phyloP scores from a whole-genome alignment of 768 basidiomycete species.

The Panus rudis region DNA sequence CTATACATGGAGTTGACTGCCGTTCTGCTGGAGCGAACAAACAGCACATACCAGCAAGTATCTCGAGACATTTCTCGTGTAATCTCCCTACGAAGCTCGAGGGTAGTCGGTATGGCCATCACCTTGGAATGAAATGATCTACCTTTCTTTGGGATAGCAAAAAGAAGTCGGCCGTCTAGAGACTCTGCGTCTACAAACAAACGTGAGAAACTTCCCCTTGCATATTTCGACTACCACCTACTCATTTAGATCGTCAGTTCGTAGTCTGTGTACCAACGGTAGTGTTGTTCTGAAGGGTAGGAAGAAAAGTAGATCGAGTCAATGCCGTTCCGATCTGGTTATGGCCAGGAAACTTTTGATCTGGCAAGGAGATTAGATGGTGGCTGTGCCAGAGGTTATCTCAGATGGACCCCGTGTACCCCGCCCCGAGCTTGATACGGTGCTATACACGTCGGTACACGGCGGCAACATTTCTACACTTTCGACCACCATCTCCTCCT shows the following conservation, averaged over 20 bases:
- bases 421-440: no score
- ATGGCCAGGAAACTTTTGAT: no score
- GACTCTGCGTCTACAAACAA: constrained; percentile 54
- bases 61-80: constrained; percentile 81
- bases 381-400: no score
- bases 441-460: no score
- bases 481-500: not conserved
- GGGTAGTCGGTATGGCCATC: not conserved
- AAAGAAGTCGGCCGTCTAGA: constrained; percentile 79
- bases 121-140: constrained; percentile 4
- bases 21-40: not conserved
- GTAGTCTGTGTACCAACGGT: no score
- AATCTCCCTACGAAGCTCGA: constrained; percentile 49
- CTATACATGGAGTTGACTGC: constrained; percentile 29
- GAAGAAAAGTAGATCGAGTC: no score
- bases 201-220: not conserved
- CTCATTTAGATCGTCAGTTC: no score
- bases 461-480: not conserved
- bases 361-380: no score
- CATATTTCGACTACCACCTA: not conserved
- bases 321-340: no score
- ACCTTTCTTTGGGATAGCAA: constrained; percentile 99
- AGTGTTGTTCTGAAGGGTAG: no score
- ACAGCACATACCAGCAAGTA: constrained; percentile 62
- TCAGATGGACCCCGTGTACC: no score